A percentile compares a stretch with the other conserved stretches of the same genome.
Evolutionary conservation across 2,329 filamentous ascomycete species (phyloP).

Genomic region (Pseudogymnoascus sp.): DNA sequence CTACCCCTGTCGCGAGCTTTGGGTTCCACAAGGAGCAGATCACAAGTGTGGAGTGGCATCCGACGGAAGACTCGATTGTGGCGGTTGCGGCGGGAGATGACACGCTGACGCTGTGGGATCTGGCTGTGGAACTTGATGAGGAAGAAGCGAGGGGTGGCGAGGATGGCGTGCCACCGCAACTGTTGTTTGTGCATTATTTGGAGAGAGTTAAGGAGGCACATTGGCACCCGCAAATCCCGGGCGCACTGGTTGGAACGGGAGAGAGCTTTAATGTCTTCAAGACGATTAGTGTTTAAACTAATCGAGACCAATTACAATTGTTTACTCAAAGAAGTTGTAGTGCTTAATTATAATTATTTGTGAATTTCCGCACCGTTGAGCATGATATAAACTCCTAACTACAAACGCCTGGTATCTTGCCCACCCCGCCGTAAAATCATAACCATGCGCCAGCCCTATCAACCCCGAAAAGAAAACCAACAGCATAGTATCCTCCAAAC

Average conservation of each 20-base stretch:
- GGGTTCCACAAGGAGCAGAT: slow-evolving; percentile 95
- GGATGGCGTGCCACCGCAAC: slow-evolving; percentile 80
- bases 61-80: slow-evolving; percentile 91
- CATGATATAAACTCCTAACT: not conserved
- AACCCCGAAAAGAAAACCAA: not conserved
- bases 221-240: slow-evolving; percentile 95
- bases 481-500: not conserved
- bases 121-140: slow-evolving; percentile 93
- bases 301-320: not conserved
- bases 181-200: slow-evolving; percentile 95
- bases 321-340: not conserved
- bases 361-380: not conserved
- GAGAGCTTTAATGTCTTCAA: slow-evolving; percentile 80
- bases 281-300: slow-evolving; percentile 65
- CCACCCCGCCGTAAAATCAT: not conserved
- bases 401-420: not conserved
- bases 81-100: slow-evolving; percentile 88
- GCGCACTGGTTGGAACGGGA: slow-evolving; percentile 81
- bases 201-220: slow-evolving; percentile 91
- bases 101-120: slow-evolving; percentile 91
- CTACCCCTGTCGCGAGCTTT: slow-evolving; percentile 84
- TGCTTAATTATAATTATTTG: not conserved
- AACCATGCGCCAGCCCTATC: not conserved
- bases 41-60: slow-evolving; percentile 94
- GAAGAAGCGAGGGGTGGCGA: slow-evolving; percentile 88